A percentile compares a stretch with the other conserved stretches of the same genome.
Evolutionary conservation across 1,284 basidiomycete genomes (phyloP).

Genomic region (Trametes hirsuta): DNA sequence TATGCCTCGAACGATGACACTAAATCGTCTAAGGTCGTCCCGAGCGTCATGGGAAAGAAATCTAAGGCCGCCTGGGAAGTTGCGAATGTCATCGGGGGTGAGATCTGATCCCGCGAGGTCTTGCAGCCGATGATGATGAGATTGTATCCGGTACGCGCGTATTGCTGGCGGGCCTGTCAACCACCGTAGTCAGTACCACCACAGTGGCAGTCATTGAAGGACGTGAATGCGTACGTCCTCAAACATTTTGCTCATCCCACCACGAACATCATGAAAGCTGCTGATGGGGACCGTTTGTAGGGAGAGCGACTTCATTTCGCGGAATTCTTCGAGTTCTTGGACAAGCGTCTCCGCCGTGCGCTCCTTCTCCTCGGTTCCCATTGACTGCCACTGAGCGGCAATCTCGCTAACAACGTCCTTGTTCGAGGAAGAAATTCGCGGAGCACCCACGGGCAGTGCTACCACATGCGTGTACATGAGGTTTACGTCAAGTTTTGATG

Average conservation of each 20-base stretch:
- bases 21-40: background rate
- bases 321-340: conserved; percentile 5
- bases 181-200: too few species aligned
- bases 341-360: background rate
- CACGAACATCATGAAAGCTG: conserved; percentile 7
- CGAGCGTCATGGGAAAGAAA: conserved; percentile 5
- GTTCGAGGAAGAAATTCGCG: background rate
- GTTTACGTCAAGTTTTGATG: background rate
- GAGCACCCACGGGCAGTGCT: background rate
- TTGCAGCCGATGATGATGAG: conserved; percentile 9
- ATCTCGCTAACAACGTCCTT: background rate
- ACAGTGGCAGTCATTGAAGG: background rate
- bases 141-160: conserved; percentile 18
- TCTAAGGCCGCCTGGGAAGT: conserved; percentile 8
- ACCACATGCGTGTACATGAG: background rate
- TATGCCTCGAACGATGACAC: background rate
- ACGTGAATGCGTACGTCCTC: background rate
- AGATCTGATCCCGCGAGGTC: background rate
- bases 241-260: background rate
- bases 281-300: conserved; percentile 14
- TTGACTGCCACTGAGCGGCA: background rate
- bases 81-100: conserved; percentile 6
- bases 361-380: background rate
- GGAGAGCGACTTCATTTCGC: conserved; percentile 14
- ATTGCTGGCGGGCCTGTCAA: background rate